Conservation (phyloP, 2,329 filamentous ascomycete species). For the Fonsecaea monophora region DNA sequence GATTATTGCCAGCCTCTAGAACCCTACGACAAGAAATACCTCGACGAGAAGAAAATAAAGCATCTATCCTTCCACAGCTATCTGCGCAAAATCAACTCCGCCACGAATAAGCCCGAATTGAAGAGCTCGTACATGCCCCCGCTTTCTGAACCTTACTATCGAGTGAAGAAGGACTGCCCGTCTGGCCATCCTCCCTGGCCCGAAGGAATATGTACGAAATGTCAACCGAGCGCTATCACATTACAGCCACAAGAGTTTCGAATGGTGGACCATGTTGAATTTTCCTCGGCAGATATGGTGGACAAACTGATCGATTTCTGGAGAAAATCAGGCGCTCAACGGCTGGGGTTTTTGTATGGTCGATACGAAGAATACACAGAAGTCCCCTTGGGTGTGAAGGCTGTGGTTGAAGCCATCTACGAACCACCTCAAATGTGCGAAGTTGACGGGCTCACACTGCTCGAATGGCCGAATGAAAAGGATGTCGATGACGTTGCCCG, state of each 20-base stretch:
- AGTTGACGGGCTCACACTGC: slow-evolving; percentile 82
- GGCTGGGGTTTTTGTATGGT: slow-evolving; percentile 89
- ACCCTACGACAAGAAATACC: slow-evolving; percentile 86
- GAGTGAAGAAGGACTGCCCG: slow-evolving; percentile 86
- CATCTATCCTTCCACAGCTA: slow-evolving; percentile 96
- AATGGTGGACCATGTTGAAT: slow-evolving; percentile 98
- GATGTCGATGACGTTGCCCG: slow-evolving; percentile 81
- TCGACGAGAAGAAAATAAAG: slow-evolving; percentile 97
- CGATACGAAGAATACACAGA: slow-evolving; percentile 89
- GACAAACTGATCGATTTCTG: slow-evolving; percentile 92
- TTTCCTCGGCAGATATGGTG: slow-evolving; percentile 81
- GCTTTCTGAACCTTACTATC: slow-evolving; percentile 88
- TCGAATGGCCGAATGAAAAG: slow-evolving; percentile 82
- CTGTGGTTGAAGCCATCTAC: slow-evolving; percentile 95
- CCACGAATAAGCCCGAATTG: slow-evolving; percentile 93
- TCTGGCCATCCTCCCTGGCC: slow-evolving; percentile 93
- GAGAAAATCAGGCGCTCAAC: slow-evolving; percentile 82
- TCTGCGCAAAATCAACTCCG: slow-evolving; percentile 90
- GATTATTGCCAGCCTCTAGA: slow-evolving; percentile 98
- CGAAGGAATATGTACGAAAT: slow-evolving; percentile 96
- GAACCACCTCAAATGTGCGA: slow-evolving; percentile 93
- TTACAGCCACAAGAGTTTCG: slow-evolving; percentile 91
- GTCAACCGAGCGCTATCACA: slow-evolving; percentile 95
- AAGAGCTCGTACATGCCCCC: slow-evolving; percentile 96
- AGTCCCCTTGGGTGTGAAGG: slow-evolving; percentile 92